Evolutionary conservation across 169 alveolate genomes (phyloP), one percentile per base, ranked within the genome.

Genomic region (Plasmodium adleri): DNA sequence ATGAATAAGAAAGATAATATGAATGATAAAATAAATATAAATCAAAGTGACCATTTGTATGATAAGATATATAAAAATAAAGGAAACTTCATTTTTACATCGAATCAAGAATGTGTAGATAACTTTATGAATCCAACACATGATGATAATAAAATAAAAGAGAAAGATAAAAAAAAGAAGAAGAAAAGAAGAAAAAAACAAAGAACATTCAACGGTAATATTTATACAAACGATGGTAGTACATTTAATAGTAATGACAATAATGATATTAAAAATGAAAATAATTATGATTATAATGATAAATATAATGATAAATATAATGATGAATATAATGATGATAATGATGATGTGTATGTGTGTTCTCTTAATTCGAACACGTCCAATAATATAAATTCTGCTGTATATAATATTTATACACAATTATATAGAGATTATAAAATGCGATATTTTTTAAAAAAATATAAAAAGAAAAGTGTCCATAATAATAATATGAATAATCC

Each of bases 401-500:
- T 78, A 28, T 78, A 50, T 9, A 78, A 78, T 10, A 78, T 78
- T 52, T 78, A 78, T 52, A 67, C 45, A 10, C 90, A 78, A 63
- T 59, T 78, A n/a, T 78, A 78, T 45, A 78, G 47, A 71, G 90
- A 78, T 24, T 78, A 78, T 71, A 78, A 78, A 56, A 78, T 70
- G 72, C n/a, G 90, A 47, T n/a, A 5, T 7, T 49, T 52, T 7
- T 9, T 67, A 43, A 39, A 54, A 8, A 76, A 62, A n/a, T 45
- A 64, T 52, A 20, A 7, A 22, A 26, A n/a, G 39, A 76, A 76
- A 58, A 13, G 39, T 7, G 87, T 32, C 6, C 32, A 45, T 9
- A 28, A 26, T 17, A 4, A 72, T 32, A n/a, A 9, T 13, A 39
- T 17, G 4, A 52, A 72, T 6, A 10, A 43, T 2, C 20, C 24